Conservation (phyloP, 495 filamentous ascomycete genomes). For the Penicillium silybi region DNA sequence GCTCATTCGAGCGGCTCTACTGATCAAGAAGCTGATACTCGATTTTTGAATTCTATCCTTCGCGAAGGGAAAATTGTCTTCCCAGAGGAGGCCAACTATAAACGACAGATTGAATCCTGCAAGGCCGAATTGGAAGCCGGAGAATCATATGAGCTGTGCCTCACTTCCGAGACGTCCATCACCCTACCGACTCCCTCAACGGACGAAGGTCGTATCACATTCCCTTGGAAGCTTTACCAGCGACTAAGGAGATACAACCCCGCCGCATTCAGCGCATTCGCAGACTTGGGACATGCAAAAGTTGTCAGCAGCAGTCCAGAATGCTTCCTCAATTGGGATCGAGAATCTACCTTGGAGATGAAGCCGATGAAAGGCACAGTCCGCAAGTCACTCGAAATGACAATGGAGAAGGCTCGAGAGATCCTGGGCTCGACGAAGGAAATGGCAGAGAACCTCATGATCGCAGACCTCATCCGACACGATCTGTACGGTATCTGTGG, state of each 20-base stretch:
- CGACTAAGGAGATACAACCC: slow-evolving; percentile 69
- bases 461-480: slow-evolving; percentile 89
- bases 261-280: slow-evolving; percentile 80
- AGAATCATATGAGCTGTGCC: slow-evolving; percentile 90
- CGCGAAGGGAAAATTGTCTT: slow-evolving; percentile 27
- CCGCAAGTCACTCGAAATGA: slow-evolving; percentile 61
- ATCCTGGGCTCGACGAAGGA: slow-evolving; percentile 80
- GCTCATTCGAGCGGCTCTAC: neutral
- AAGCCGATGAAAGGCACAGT: slow-evolving; percentile 95
- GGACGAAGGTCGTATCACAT: slow-evolving; percentile 19
- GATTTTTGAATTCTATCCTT: slow-evolving; percentile 32
- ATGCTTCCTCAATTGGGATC: slow-evolving; percentile 75
- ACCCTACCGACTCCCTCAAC: slow-evolving; percentile 31
- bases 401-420: slow-evolving; percentile 60
- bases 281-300: slow-evolving; percentile 64
- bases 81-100: slow-evolving; percentile 56
- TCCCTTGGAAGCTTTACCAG: slow-evolving; percentile 68
- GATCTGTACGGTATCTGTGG: slow-evolving; percentile 81
- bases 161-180: slow-evolving; percentile 71
- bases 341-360: slow-evolving; percentile 44
- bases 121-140: slow-evolving; percentile 70
- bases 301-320: slow-evolving; percentile 87
- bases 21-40: slow-evolving; percentile 11
- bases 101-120: slow-evolving; percentile 61
- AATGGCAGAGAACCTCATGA: slow-evolving; percentile 96